Evolutionary conservation across 2,329 filamentous ascomycete genomes (phyloP).

Genomic region (Colletotrichum orbiculare): DNA sequence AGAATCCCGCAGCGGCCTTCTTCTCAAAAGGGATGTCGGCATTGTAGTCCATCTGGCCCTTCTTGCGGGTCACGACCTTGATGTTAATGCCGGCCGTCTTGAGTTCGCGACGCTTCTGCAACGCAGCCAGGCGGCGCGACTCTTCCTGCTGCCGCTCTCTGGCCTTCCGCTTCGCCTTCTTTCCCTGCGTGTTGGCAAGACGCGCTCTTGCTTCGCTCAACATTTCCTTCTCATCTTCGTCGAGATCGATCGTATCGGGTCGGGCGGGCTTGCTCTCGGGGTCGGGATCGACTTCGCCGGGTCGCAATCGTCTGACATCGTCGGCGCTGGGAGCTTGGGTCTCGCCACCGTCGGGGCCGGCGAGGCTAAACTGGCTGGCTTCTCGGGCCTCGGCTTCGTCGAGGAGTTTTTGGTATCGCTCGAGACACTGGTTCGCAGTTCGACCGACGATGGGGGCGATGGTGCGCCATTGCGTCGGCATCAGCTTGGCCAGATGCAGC

Average conservation of each 20-base stretch:
- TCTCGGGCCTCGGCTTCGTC: slow-evolving; percentile 96
- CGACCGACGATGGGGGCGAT: slow-evolving; percentile 97
- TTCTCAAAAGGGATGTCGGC: slow-evolving; percentile 99
- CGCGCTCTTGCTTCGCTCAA: slow-evolving; percentile 95
- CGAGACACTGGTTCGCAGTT: slow-evolving; percentile 95
- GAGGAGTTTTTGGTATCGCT: slow-evolving; percentile 94
- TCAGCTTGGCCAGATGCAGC: slow-evolving; percentile 94
- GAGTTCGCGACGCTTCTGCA: slow-evolving; percentile 95
- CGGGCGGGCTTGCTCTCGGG: slow-evolving; percentile 95
- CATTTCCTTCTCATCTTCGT: slow-evolving; percentile 99
- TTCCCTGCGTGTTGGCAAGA: slow-evolving; percentile 96
- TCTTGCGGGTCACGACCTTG: slow-evolving; percentile 90
- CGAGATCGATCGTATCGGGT: slow-evolving; percentile 96
- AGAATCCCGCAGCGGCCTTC: slow-evolving; percentile 87
- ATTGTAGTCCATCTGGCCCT: slow-evolving; percentile 99
- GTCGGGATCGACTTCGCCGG: slow-evolving; percentile 96
- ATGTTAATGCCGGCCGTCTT: slow-evolving; percentile 99
- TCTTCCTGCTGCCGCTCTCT: slow-evolving; percentile 95
- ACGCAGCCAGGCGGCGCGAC: slow-evolving; percentile 85
- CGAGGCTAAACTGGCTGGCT: slow-evolving; percentile 83
- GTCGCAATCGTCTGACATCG: slow-evolving; percentile 87
- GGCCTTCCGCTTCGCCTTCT: slow-evolving; percentile 98
- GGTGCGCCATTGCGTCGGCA: slow-evolving; percentile 99
- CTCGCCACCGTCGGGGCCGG: slow-evolving; percentile 88
- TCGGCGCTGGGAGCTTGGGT: slow-evolving; percentile 89